Evolutionary conservation across 345 rosid species (phyloP).

Genomic region (Sapria himalayana): DNA sequence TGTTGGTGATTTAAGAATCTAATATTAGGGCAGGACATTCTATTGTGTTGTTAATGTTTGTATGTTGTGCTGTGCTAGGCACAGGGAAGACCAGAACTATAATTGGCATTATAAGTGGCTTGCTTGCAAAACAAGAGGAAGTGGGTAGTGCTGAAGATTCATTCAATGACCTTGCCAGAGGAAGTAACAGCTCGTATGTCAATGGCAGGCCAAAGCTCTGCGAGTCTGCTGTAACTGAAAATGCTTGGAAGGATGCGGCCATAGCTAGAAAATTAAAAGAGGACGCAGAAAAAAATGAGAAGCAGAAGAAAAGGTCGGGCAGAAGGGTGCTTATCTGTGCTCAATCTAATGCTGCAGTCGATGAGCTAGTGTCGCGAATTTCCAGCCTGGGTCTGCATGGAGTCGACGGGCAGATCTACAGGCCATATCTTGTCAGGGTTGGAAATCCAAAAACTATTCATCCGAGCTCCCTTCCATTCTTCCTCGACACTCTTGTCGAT

Average conservation of each 20-base stretch:
- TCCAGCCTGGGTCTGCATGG: constrained; percentile 60
- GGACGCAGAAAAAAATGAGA: constrained; percentile 24
- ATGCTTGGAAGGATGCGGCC: constrained; percentile 98
- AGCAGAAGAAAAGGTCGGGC: constrained; percentile 21
- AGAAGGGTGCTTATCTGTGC: constrained; percentile 84
- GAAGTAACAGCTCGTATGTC: constrained; percentile 15
- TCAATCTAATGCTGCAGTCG: constrained; percentile 98
- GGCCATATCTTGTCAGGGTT: constrained; percentile 89
- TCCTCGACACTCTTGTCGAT: constrained; percentile 82
- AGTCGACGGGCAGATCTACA: constrained; percentile 68
- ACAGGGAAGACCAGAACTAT: constrained; percentile 95
- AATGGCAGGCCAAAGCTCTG: constrained; percentile 30
- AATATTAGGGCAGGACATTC: no score
- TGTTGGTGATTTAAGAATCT: no score
- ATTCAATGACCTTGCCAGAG: constrained; percentile 16
- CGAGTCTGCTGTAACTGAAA: constrained; percentile 54
- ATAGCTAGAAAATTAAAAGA: constrained; percentile 58
- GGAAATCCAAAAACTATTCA: constrained; percentile 87
- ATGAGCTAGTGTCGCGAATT: constrained; percentile 81
- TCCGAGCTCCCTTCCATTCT: constrained; percentile 61
- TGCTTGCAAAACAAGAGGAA: constrained; percentile 40
- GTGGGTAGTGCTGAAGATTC: constrained; percentile 15
- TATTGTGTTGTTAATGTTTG: constrained; percentile 1
- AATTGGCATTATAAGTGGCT: constrained; percentile 73
- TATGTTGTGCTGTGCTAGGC: constrained; percentile 22